phyloP scores from a whole-genome alignment of 192 early-diverging fungal genomes.

The Coemansia umbellata region DNA sequence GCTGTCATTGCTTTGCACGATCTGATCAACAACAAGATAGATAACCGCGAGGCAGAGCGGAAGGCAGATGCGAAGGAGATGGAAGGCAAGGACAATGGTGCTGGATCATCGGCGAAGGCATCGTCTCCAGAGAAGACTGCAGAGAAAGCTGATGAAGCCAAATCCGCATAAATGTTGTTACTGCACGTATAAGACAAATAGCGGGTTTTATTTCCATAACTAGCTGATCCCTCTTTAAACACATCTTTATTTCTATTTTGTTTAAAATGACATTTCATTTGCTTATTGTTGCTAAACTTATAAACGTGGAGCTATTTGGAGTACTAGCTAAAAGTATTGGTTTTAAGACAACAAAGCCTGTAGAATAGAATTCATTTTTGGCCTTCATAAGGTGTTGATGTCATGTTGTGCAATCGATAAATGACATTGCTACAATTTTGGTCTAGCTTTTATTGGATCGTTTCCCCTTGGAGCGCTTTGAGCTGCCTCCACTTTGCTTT shows the following conservation, averaged over 20 bases:
- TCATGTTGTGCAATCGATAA: too few relatives aligned
- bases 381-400: too few relatives aligned
- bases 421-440: not conserved
- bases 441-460: slow-evolving; percentile 21
- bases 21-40: slow-evolving; percentile 96
- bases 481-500: slow-evolving; percentile 10
- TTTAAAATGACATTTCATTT: too few relatives aligned
- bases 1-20: slow-evolving; percentile 96
- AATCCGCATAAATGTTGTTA: not conserved
- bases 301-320: too few relatives aligned
- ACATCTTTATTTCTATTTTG: not conserved
- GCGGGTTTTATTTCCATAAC: not conserved
- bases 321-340: too few relatives aligned
- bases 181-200: too few relatives aligned
- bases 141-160: not conserved
- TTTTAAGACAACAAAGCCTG: too few relatives aligned
- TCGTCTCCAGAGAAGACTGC: not conserved
- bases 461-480: slow-evolving; percentile 36
- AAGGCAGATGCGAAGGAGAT: slow-evolving; percentile 31
- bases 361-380: too few relatives aligned
- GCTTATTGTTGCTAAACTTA: too few relatives aligned
- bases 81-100: slow-evolving; percentile 22
- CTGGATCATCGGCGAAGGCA: not conserved
- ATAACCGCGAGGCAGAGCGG: slow-evolving; percentile 59
- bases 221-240: not conserved